Evolutionary conservation across 352 stramenopile species (phyloP).

Genomic region (Globisporangium lucens): DNA sequence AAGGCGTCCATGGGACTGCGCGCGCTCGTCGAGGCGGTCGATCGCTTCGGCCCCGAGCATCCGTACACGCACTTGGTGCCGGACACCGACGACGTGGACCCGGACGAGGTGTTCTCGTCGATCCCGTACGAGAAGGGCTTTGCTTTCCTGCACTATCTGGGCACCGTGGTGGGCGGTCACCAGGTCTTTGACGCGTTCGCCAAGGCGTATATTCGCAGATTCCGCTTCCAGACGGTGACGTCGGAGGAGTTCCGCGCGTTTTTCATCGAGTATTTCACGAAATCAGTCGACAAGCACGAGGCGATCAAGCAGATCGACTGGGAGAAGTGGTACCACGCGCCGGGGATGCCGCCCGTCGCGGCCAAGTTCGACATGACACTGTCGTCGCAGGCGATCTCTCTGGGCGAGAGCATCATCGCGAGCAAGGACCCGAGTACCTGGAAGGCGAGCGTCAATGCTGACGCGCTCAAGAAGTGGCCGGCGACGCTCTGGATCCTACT

Average conservation of each 20-base stretch:
- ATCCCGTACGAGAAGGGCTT: conserved; percentile 97
- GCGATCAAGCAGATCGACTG: conserved; percentile 88
- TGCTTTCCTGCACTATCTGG: conserved; percentile 81
- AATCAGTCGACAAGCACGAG: conserved; percentile 24
- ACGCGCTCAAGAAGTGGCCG: conserved; percentile 32
- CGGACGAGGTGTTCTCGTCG: conserved; percentile 94
- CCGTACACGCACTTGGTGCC: conserved; percentile 90
- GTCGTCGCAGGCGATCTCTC: conserved; percentile 33
- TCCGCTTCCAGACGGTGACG: conserved; percentile 88
- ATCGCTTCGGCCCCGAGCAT: conserved; percentile 54
- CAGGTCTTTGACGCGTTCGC: conserved; percentile 83
- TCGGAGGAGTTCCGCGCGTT: conserved; percentile 72
- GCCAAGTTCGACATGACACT: conserved; percentile 90
- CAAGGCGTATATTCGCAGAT: conserved; percentile 88
- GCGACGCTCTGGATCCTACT: conserved; percentile 54
- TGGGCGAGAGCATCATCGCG: conserved; percentile 39
- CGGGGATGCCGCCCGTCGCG: conserved; percentile 86
- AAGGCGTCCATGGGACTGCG: conserved; percentile 50
- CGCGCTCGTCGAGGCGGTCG: conserved; percentile 39
- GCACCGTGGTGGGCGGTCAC: conserved; percentile 39
- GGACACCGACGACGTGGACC: conserved; percentile 85
- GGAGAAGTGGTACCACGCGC: conserved; percentile 89
- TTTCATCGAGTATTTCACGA: conserved; percentile 78
- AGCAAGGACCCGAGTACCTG: conserved; percentile 29
- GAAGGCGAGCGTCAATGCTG: conserved; percentile 6